Base-by-base conservation (phyloP, 768 basidiomycete species). In the Auriculariales sp. region DNA sequence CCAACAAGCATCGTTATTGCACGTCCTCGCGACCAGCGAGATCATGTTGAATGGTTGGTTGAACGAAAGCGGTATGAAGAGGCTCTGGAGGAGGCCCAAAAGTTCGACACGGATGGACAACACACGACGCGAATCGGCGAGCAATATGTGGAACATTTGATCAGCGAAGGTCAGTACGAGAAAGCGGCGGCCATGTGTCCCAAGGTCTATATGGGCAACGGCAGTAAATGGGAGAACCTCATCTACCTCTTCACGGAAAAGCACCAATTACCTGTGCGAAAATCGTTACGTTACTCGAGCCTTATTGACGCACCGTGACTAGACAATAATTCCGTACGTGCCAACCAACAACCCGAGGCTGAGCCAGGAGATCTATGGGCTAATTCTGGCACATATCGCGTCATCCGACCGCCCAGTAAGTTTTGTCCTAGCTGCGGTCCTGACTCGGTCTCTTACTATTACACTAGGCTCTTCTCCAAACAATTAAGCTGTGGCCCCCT, bases 211-310 rank as follows among this genome's bases (percentile, higher is more conserved):
- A 82, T 76, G 3, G 77, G 78, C 36, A 78, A 94, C 56, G 64
- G 72, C 10, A 81, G 79, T 58, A 73, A 76, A n/a, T 99, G 95
- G 95, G 93, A 97, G 60, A 78, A 84, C 57, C 95, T 87, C 87
- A 86, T 97, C 58, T 94, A 95, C 58, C 68, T 77, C 12, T 98
- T 94, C 60, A 85, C 84, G 1, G 79, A 90, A 61, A 77, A 81
- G 56, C 72, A 76, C 24, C 80, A 90, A 51, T 66, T 97, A 14
- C 79, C 85, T 64, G 91, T 88, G 52, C 22, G 75, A 63, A 19
- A n/a, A n/a, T 2, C 22, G 14, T 44, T 19, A 27, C 29, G 42
- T 17, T 56, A 10, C 14, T 25, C 10, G 12, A 28, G 4, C 1
- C 17, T 30, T 15, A 30, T 34, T 27, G 2, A 47, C 15, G 29